These are phyloP conservation scores for Saussurea involucrata DNA, from an alignment of 129 eudicot genomes.

Conservation along the genomic window DNA sequence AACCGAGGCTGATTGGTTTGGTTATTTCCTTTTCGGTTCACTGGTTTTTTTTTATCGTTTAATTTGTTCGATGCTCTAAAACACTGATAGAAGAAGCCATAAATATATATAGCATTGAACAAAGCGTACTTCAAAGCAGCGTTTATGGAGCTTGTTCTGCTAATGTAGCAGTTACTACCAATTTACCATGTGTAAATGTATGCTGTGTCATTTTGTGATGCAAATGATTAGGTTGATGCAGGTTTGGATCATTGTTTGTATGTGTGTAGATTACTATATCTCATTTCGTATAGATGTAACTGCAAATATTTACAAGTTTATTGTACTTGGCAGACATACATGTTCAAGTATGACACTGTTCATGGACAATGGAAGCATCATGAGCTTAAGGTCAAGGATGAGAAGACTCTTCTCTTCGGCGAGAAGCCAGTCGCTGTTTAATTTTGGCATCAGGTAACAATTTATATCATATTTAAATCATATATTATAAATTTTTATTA, in stretches of 20 bases:
- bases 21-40: no score
- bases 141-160: not conserved
- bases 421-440: constrained; percentile 46
- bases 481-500: not conserved
- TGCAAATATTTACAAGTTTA: not conserved
- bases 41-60: no score
- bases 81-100: no score
- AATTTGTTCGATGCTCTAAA: no score
- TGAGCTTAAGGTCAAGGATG: constrained; percentile 55
- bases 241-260: not conserved
- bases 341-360: constrained; percentile 75
- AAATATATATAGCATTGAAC: no score
- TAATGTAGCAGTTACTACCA: not conserved
- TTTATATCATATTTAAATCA: not conserved
- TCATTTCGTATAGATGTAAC: not conserved
- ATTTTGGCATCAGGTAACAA: constrained; percentile 45
- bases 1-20: no score
- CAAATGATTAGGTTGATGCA: not conserved
- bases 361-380: constrained; percentile 59
- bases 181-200: not conserved
- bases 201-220: not conserved
- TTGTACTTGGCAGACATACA: constrained; percentile 36
- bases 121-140: no score
- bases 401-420: constrained; percentile 61
- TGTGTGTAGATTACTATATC: not conserved